phyloP scores from a whole-genome alignment of 371 early-diverging fungal species.

The Mortierella sp. region DNA sequence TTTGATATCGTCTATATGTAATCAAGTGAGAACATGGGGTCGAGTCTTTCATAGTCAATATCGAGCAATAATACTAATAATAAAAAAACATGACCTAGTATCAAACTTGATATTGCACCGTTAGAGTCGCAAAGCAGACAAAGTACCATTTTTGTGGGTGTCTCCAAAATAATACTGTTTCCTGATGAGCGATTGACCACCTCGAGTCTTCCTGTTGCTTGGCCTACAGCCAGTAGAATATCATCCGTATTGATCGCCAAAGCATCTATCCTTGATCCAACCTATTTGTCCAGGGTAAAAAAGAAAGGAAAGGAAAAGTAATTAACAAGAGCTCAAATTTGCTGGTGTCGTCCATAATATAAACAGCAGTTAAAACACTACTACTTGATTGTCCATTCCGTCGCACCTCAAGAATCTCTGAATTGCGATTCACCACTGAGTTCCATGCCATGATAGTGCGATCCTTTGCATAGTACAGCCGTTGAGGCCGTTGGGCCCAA shows the following conservation, averaged over 20 bases:
- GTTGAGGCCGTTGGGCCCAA: slow-evolving; percentile 39
- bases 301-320: neutral
- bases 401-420: slow-evolving; percentile 37
- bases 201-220: slow-evolving; percentile 31
- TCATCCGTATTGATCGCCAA: slow-evolving; percentile 42
- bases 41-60: no score
- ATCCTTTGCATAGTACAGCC: slow-evolving; percentile 43
- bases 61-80: no score
- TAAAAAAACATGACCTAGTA: no score
- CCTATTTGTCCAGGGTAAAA: slow-evolving; percentile 9
- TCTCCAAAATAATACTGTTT: slow-evolving; percentile 22
- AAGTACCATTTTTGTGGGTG: slow-evolving; percentile 30
- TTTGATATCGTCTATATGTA: slow-evolving; percentile 39
- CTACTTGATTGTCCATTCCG: neutral
- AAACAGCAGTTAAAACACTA: no score
- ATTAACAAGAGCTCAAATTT: neutral
- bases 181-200: slow-evolving; percentile 37
- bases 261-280: slow-evolving; percentile 32
- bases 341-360: no score
- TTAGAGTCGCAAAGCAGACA: no score
- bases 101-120: no score
- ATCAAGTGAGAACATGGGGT: no score
- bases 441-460: slow-evolving; percentile 41
- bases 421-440: slow-evolving; percentile 2
- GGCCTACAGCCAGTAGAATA: slow-evolving; percentile 35